These are phyloP conservation scores for Leptodontidium sp. DNA, from an alignment of 2,329 filamentous ascomycete species.

Conservation along the genomic window DNA sequence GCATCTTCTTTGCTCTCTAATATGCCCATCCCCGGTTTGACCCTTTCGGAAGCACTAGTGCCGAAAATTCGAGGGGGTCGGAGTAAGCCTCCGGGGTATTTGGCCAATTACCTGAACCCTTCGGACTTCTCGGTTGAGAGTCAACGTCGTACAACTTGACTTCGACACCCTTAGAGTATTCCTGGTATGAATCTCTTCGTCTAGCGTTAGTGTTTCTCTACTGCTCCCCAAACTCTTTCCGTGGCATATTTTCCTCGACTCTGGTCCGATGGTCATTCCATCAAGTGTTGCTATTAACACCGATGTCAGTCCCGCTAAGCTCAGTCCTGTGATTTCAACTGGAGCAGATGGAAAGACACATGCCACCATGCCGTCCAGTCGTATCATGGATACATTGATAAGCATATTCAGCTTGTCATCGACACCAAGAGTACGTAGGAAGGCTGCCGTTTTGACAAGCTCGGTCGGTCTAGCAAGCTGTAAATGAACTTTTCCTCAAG, in stretches of 20 bases:
- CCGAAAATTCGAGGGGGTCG: too few relatives aligned
- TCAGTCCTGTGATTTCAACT: not conserved
- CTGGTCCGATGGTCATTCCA: conserved; percentile 47
- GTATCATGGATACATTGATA: conserved; percentile 49
- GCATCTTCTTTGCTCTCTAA: too few relatives aligned
- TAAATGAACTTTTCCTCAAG: conserved; percentile 61
- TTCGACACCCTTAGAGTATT: conserved; percentile 45
- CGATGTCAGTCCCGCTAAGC: conserved; percentile 21
- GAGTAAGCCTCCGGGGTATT: not conserved
- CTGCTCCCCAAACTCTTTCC: conserved; percentile 53
- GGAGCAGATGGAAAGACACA: conserved; percentile 49
- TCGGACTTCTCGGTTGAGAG: not conserved
- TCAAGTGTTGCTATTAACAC: not conserved
- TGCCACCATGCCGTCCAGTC: conserved; percentile 50
- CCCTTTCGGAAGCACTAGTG: too few relatives aligned
- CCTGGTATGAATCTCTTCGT: conserved; percentile 59
- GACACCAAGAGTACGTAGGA: conserved; percentile 67
- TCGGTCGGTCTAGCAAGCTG: conserved; percentile 62
- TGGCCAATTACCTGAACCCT: not conserved
- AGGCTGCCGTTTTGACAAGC: conserved; percentile 85
- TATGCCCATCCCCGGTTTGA: too few relatives aligned
- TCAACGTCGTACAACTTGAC: not conserved
- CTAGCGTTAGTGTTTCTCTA: conserved; percentile 57
- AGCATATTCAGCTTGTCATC: conserved; percentile 45
- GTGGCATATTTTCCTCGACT: conserved; percentile 61